These are phyloP conservation scores for Trifolium dubium DNA, from an alignment of 306 rosid species.

Conservation along the genomic window DNA sequence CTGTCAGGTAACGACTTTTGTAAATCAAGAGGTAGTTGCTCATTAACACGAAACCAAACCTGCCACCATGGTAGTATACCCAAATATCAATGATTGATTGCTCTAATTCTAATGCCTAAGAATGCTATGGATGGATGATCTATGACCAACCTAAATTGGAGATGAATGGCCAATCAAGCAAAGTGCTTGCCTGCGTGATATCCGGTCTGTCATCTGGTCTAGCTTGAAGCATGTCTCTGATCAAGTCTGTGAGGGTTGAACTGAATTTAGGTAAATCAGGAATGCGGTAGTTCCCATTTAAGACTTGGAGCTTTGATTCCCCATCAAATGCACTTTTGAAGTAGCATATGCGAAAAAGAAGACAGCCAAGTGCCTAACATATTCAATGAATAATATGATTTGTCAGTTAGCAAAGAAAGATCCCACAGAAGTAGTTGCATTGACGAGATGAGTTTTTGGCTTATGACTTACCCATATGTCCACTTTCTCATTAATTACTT, in stretches of 20 bases:
- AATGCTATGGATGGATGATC: conserved; percentile 72
- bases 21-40: conserved; percentile 72
- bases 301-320: conserved; percentile 95
- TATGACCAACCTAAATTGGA: conserved; percentile 99
- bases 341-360: conserved; percentile 93
- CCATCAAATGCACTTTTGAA: conserved; percentile 98
- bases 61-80: conserved; percentile 49
- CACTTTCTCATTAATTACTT: conserved; percentile 88
- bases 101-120: conserved; percentile 57
- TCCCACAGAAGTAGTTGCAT: conserved; percentile 13
- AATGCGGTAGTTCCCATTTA: conserved; percentile 97
- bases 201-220: conserved; percentile 98
- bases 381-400: conserved; percentile 41
- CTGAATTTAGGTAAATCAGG: conserved; percentile 84
- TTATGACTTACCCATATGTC: conserved; percentile 92
- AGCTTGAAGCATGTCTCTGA: conserved; percentile 93
- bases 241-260: conserved; percentile 68
- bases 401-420: conserved; percentile 22
- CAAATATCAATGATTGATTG: conserved; percentile 49
- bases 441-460: conserved; percentile 31
- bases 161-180: conserved; percentile 99
- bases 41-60: conserved; percentile 98
- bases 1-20: conserved; percentile 92
- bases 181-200: conserved; percentile 99
- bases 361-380: conserved; percentile 97